Evolutionary conservation across 768 basidiomycete species (phyloP), one percentile per base, ranked within the genome.

Genomic region (Boletus sensibilis): DNA sequence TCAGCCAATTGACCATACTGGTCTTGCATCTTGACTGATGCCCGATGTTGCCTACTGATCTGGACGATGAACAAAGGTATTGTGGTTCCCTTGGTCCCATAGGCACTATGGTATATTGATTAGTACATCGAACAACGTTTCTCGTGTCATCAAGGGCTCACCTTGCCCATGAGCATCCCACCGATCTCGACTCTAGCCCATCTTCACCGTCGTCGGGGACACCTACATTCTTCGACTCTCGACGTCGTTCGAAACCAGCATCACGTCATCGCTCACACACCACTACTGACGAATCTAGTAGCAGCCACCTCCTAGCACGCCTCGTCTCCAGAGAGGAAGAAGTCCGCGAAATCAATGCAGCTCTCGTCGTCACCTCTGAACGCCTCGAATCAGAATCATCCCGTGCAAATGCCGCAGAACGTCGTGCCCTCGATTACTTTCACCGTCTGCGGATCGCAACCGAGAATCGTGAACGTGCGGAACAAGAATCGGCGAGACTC

Each of bases 361-460:
- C 54, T 2, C 60, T 73, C 34, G 56, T 37, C 43, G 63, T 66
- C 56, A 58, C 64, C 40, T 52, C 62, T 7, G 70, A 72, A 40
- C 70, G 72, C n/a, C 68, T 80, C 41, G 76, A 79, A 50, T 56
- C 62, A 13, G 79, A 79, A 57, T 72, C 78, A 3, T 61, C 63
- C 29, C 78, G 79, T 52, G 79, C 77, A 23, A 72, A 72, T 29
- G 69, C 74, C 25, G 76, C 79, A n/a, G 79, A 80, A 57, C 70
- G 70, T 39, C 75, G 78, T 38, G 78, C 78, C n/a, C 68, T 78
- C 42, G 79, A 79, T 44, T 72, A 79, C 57, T 78, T 77, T 23
- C 67, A 71, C 50, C 72, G 75, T 25, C 68, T 81, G 53, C 75
- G 74, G 45, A 65, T 70, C 39, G 74, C 73, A 11, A 77, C 74